Conservation (phyloP, 2,329 filamentous ascomycete genomes). For the Ophiostoma sp. region DNA sequence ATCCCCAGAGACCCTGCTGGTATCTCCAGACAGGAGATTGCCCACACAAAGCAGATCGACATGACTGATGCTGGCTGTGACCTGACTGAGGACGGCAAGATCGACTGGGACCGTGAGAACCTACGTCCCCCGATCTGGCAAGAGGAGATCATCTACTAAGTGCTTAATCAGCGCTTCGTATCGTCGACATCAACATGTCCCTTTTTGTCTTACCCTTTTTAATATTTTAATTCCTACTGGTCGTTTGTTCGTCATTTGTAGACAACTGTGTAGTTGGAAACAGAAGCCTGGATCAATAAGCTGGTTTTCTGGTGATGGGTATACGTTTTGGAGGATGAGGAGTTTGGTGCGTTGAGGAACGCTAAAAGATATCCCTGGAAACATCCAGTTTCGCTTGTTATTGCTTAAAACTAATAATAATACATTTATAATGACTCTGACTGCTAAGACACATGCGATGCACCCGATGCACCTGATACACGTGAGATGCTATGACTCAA, state of each 20-base stretch:
- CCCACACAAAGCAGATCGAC: slow-evolving; percentile 66
- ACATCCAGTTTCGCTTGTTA: slow-evolving; percentile 20
- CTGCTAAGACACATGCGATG: no score
- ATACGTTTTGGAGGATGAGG: not conserved
- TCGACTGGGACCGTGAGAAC: slow-evolving; percentile 35
- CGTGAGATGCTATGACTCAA: slow-evolving; percentile 21
- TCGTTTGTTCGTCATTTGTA: not conserved
- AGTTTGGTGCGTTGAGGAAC: slow-evolving; percentile 18
- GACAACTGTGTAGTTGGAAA: not conserved
- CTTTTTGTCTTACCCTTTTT: not conserved
- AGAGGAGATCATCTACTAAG: slow-evolving; percentile 35
- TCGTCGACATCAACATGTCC: not conserved
- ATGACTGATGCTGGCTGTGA: slow-evolving; percentile 75
- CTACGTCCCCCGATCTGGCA: slow-evolving; percentile 35
- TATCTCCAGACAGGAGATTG: slow-evolving; percentile 70
- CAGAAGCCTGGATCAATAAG: no score
- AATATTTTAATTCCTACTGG: not conserved
- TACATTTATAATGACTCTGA: not conserved
- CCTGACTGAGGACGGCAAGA: slow-evolving; percentile 61
- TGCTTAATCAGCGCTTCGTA: no score
- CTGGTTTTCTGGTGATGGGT: not conserved
- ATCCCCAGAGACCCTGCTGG: slow-evolving; percentile 71
- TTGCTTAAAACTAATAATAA: slow-evolving; percentile 18
- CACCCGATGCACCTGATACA: no score
- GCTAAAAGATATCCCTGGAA: slow-evolving; percentile 24